Percentiles rank a stretch among this genome's conserved stretches.
phyloP scores from a whole-genome alignment of 2,329 filamentous ascomycete genomes.

The Colletotrichum lentis region DNA sequence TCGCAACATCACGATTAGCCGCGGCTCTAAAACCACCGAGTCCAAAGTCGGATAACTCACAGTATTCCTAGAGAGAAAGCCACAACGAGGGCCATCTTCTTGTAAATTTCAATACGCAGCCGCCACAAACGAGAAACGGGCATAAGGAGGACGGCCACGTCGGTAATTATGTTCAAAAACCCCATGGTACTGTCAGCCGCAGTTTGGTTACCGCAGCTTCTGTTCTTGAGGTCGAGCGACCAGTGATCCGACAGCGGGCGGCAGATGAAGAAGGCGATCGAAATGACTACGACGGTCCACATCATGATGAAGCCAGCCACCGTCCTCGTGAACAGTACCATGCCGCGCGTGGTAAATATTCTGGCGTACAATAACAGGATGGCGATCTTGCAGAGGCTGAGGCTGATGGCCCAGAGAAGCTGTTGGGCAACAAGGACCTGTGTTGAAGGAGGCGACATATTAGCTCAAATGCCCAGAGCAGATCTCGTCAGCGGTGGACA shows the following conservation, averaged over 20 bases:
- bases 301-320: conserved; percentile 42
- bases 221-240: conserved; percentile 40
- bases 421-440: conserved; percentile 42
- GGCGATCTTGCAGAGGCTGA: conserved; percentile 45
- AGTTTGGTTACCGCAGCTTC: conserved; percentile 42
- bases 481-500: too few relatives aligned
- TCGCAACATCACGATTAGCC: neutral
- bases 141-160: conserved; percentile 42
- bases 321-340: conserved; percentile 41
- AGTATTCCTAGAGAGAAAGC: conserved; percentile 47
- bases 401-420: conserved; percentile 45
- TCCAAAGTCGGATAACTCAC: conserved; percentile 40
- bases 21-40: neutral
- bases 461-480: too few relatives aligned
- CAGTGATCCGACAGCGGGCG: conserved; percentile 49
- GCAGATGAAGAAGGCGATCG: conserved; percentile 48
- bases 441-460: too few relatives aligned
- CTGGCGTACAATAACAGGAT: conserved; percentile 45
- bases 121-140: conserved; percentile 43
- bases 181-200: conserved; percentile 45
- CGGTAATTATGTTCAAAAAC: conserved; percentile 41
- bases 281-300: conserved; percentile 43
- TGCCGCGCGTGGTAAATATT: conserved; percentile 43
- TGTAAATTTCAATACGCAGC: conserved; percentile 42
- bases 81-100: conserved; percentile 45